Evolutionary conservation across 176 grass and related monocot genomes (phyloP), one percentile per base, ranked within the genome.

Genomic region (Cocos nucifera): DNA sequence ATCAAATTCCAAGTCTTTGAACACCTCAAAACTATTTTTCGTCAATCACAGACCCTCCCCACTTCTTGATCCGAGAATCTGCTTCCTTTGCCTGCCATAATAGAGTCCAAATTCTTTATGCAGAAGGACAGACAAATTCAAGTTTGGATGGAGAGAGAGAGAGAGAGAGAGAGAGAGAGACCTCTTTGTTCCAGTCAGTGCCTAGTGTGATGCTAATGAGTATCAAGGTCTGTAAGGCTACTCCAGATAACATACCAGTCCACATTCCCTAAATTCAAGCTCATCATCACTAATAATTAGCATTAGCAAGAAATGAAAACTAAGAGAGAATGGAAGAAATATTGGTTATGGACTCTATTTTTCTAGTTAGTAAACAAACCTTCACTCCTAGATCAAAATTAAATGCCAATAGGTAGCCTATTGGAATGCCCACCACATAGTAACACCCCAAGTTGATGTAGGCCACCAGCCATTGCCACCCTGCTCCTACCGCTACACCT

Each of bases 401-500:
- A 69, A 87, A 95, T 52, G 80, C 79, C 54, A 90, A 65, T 4
- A 77, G 0, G 66, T 83, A 87, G 2, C 91, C 91, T 0, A 90
- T 52, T 8, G 91, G 91, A 69, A 95, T 72, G 23, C 86, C 91
- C 19, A 95, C 3, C 8, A 77, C 61, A 76, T 95, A 90, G 73
- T 90, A 95, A 73, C 86, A 90, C 0, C 60, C 86, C 5, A 95
- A 70, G 65, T 90, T 90, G 75, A 95, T 53, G 68, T 85, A 95
- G 0, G 91, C 91, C 48, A 90, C 80, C 10, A 90, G 67, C 77
- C 83, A 87, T 77, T 95, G 91, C 91, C 91, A 95, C 0, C 90
- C 91, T 7, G 91, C 91, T 21, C 91, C 86, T 15, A 95, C 83
- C 63, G 90, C 90, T 22, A 95, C 90, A 18, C 91, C 80, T 83